Percentiles rank a stretch among this genome's conserved stretches.
Conservation (phyloP, 75 land plant genomes). For the Ceratopteris richardii region DNA sequence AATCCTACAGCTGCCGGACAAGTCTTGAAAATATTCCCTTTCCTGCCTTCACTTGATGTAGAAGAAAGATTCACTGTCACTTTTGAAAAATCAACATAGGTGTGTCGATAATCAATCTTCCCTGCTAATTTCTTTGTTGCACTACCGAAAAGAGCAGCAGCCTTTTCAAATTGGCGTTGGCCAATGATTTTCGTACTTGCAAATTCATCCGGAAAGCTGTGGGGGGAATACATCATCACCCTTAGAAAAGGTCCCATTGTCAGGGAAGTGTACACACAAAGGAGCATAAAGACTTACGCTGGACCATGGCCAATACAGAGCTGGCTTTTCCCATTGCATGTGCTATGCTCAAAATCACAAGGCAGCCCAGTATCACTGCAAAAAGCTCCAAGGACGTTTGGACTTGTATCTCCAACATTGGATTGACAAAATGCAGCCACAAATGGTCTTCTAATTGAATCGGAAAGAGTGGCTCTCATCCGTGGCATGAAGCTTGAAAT, state of each 20-base stretch:
- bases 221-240: too few species aligned
- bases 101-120: slow-evolving; percentile 55
- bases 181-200: slow-evolving; percentile 66
- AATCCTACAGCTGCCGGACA: slow-evolving; percentile 80
- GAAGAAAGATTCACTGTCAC: slow-evolving; percentile 26
- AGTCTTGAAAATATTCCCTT: slow-evolving; percentile 29
- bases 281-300: slow-evolving; percentile 29
- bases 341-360: slow-evolving; percentile 64
- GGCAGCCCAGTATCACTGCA: slow-evolving; percentile 54
- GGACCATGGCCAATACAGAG: slow-evolving; percentile 69
- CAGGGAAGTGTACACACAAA: not conserved
- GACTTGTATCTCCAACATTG: slow-evolving; percentile 62
- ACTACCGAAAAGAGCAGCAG: slow-evolving; percentile 35
- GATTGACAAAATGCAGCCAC: slow-evolving; percentile 71
- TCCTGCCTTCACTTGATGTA: slow-evolving; percentile 8
- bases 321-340: slow-evolving; percentile 58
- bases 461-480: not conserved
- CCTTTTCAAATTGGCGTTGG: slow-evolving; percentile 49
- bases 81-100: slow-evolving; percentile 50
- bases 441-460: slow-evolving; percentile 20
- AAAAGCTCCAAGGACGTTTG: slow-evolving; percentile 68
- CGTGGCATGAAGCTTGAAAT: not conserved
- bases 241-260: too few species aligned
- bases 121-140: slow-evolving; percentile 49
- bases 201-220: slow-evolving; percentile 77